Percentiles rank a stretch among this genome's conserved stretches.
phyloP scores from a whole-genome alignment of 2,329 filamentous ascomycete genomes.

The Diaporthe citrichinensis region DNA sequence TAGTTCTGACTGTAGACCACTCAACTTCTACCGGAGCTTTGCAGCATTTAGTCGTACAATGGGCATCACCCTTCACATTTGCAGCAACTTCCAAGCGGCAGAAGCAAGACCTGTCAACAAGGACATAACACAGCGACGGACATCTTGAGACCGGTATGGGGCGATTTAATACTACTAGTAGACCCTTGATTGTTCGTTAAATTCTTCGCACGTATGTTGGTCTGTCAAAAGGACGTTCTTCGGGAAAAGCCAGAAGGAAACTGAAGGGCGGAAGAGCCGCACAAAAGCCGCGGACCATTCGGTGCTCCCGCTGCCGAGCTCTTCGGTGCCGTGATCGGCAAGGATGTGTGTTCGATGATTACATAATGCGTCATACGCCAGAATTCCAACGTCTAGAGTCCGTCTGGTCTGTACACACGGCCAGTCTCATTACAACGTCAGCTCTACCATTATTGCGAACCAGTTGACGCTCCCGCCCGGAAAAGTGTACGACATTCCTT shows the following conservation, averaged over 20 bases:
- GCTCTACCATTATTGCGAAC: background rate
- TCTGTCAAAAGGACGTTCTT: background rate
- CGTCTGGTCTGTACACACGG: background rate
- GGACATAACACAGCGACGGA: too few relatives aligned
- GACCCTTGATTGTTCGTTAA: background rate
- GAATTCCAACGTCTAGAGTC: too few relatives aligned
- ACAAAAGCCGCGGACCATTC: background rate
- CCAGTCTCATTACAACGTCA: rapidly evolving
- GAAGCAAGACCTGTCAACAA: too few relatives aligned
- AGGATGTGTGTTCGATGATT: background rate
- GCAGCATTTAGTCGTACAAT: too few relatives aligned
- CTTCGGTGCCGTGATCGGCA: background rate
- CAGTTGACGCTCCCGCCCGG: background rate
- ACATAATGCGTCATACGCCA: background rate
- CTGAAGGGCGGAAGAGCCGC: background rate
- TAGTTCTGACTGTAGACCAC: too few relatives aligned
- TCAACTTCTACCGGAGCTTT: too few relatives aligned
- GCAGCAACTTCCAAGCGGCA: too few relatives aligned
- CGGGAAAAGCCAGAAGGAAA: background rate
- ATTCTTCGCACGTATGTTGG: background rate
- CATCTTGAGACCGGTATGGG: background rate
- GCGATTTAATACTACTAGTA: background rate
- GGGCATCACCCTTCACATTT: too few relatives aligned
- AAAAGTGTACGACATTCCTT: background rate
- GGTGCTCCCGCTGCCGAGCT: background rate